Evolutionary conservation across 495 filamentous ascomycete genomes (phyloP), one percentile per base, ranked within the genome.

Genomic region (Cladorrhinum samala): DNA sequence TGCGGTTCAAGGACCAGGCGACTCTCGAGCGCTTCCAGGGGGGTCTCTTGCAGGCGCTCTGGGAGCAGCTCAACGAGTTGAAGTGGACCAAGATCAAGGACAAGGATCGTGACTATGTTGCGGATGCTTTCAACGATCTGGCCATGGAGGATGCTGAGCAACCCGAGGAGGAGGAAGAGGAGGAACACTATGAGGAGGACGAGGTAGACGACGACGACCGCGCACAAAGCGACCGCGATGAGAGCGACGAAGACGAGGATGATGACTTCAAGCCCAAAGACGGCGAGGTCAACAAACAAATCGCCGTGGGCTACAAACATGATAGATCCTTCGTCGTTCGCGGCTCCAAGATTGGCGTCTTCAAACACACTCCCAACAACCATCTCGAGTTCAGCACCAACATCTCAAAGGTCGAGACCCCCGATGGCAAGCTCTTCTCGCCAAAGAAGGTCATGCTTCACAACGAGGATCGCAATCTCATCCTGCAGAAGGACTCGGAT

Each of bases 371-470:
- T 0, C 75, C 83, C 9, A 86, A 95, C 69, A 94, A 97, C 65
- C 84, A 92, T 48, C 79, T 98, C 24, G 87, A 97, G 69, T 97
- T 97, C 69, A 88, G 87, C n/a, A 98, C 93, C 18, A 96, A 87
- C 58, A 98, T 98, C 56, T 95, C 87, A 44, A 96, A 95, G 69
- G 89, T 98, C 38, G 82, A 91, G 61, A 96, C 92, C 2, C 88
- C 94, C 0, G 79, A 82, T 17, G 93, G 93, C 60, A 86, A 86
- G 64, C 73, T 88, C 0, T 97, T 98, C 75, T 91, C 84, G 53
- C 93, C 93, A 8, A 93, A 86, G 75, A 98, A 98, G 74, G 89
- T 97, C 62, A 98, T 98, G 93, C 77, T 98, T 24, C 93, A 97
- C 61, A 86, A 86, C 1, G 91, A 94, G 66, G 93, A 98, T 70